Conservation (phyloP, 192 early-diverging fungal genomes). For the Geosiphon pyriformis region DNA sequence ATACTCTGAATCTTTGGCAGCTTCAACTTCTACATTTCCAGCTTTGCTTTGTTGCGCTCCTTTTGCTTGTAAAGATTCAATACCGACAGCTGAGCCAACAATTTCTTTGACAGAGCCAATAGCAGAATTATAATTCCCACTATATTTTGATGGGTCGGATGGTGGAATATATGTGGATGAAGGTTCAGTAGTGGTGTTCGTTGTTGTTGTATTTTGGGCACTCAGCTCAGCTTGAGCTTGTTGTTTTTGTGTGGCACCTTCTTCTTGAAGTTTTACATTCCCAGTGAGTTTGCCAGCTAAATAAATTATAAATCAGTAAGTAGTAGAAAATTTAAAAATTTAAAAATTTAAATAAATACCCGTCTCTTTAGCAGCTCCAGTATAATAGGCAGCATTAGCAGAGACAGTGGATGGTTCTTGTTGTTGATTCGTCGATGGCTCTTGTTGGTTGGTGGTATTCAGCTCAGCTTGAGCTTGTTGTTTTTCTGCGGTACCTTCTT, state of each 20-base stretch:
- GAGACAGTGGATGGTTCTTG: neutral
- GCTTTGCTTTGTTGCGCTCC: constrained; percentile 12
- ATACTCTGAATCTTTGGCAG: constrained; percentile 1
- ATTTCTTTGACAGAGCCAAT: constrained; percentile 22
- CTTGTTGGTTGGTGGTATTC: neutral
- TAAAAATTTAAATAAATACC: neutral
- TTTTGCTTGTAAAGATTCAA: neutral
- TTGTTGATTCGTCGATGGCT: no score
- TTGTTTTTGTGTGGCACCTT: neutral
- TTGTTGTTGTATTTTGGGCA: no score
- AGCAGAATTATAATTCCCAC: constrained; percentile 8
- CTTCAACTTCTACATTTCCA: constrained; percentile 19
- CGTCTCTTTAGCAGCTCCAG: neutral
- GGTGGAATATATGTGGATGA: no score
- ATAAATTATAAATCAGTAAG: neutral
- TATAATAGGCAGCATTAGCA: neutral
- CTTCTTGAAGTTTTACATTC: neutral
- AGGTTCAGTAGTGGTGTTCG: no score
- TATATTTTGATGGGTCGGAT: neutral
- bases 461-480: neutral
- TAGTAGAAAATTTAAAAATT: neutral
- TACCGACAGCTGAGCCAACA: constrained; percentile 11
- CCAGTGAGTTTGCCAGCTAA: neutral
- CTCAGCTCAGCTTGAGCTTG: neutral
- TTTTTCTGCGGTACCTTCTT: neutral